Conservation (phyloP, 129 eudicot species). For the Arctium minus region DNA sequence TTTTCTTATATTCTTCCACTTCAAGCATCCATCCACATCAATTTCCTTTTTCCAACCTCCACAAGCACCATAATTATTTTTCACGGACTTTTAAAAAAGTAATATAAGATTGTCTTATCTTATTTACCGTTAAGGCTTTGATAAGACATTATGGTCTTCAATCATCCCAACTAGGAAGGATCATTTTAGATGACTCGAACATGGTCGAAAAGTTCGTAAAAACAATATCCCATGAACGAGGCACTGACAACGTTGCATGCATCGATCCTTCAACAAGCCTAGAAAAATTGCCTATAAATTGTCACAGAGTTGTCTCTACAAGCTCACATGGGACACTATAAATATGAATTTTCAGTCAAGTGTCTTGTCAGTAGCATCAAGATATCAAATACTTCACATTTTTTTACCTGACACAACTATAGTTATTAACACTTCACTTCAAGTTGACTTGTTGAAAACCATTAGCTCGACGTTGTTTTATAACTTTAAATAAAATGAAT, state of each 20-base stretch:
- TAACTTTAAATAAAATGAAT: not conserved
- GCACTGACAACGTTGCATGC: not conserved
- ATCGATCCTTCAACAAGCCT: not conserved
- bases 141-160: not conserved
- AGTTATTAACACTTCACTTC: not conserved
- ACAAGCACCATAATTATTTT: not conserved
- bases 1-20: not conserved
- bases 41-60: not conserved
- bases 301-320: not conserved
- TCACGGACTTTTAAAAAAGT: not conserved
- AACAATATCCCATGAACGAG: not conserved
- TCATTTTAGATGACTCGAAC: not conserved
- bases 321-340: not conserved
- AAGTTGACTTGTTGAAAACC: not conserved
- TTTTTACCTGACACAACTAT: not conserved
- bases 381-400: not conserved
- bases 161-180: not conserved
- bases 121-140: not conserved
- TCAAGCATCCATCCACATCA: not conserved
- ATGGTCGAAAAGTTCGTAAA: not conserved
- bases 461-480: not conserved
- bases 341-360: not conserved
- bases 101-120: not conserved
- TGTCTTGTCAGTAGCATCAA: not conserved
- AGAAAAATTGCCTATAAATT: not conserved